These are phyloP conservation scores for Arthrobotrys sinensis DNA, from an alignment of 2,329 filamentous ascomycete genomes.

Conservation along the genomic window DNA sequence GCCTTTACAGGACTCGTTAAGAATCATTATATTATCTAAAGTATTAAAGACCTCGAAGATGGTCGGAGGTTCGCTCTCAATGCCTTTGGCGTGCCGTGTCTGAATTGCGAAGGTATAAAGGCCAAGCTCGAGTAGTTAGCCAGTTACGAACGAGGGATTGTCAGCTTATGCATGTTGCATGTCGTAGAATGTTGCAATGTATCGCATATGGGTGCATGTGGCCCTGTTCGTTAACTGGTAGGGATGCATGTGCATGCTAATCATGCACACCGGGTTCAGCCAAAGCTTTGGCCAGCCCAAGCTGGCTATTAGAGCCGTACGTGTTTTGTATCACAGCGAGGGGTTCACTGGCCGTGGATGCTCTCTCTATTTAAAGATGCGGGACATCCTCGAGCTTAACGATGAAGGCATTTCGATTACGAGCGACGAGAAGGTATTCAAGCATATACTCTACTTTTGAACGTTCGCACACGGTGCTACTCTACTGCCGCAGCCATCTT, in stretches of 20 bases:
- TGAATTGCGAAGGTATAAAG: slow-evolving; percentile 11
- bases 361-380: slow-evolving; percentile 13
- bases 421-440: background rate
- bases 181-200: slow-evolving; percentile 15
- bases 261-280: slow-evolving; percentile 30
- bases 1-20: background rate
- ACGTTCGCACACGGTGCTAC: background rate
- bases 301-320: slow-evolving; percentile 15
- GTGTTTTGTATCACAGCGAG: background rate
- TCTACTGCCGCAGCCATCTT: background rate
- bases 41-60: background rate
- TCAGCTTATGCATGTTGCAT: slow-evolving; percentile 43
- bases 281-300: slow-evolving; percentile 37
- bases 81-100: slow-evolving; percentile 9
- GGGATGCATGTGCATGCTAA: slow-evolving; percentile 34
- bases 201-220: slow-evolving; percentile 16
- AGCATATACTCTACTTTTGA: background rate
- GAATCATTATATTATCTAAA: background rate
- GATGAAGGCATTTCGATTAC: background rate
- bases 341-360: background rate
- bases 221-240: background rate
- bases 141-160: slow-evolving; percentile 38
- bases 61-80: slow-evolving; percentile 11
- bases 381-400: background rate
- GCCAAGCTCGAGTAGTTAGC: slow-evolving; percentile 12